These are phyloP conservation scores for Fragilariopsis cylindrus DNA, from an alignment of 108 stramenopile genomes.

Conservation along the genomic window DNA sequence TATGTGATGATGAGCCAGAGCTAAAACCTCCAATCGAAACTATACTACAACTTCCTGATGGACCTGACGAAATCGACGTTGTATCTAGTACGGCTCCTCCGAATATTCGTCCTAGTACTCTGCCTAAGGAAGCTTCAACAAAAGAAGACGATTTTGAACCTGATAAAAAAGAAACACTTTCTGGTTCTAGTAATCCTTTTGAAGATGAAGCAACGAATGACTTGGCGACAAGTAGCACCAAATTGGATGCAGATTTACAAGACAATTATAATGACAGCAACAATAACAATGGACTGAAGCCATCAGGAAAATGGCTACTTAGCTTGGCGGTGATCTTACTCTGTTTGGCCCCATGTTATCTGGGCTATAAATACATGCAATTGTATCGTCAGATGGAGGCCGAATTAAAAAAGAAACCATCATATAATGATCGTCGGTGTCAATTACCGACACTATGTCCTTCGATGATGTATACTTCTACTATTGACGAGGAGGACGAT, in stretches of 20 bases:
- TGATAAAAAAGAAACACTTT: background rate
- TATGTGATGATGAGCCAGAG: background rate
- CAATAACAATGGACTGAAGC: background rate
- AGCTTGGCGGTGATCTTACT: background rate
- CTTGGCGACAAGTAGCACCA: background rate
- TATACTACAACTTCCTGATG: background rate
- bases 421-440: no score
- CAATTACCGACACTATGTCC: no score
- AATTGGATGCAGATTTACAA: background rate
- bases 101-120: no score
- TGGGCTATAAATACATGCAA: constrained; percentile 2
- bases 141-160: background rate
- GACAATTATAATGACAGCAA: background rate
- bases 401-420: background rate
- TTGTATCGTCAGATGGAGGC: background rate
- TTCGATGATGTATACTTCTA: no score
- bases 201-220: background rate
- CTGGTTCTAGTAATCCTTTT: background rate
- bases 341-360: background rate
- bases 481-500: background rate
- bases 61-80: background rate
- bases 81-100: background rate
- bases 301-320: background rate
- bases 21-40: background rate
- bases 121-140: background rate